Evolutionary conservation across 768 basidiomycete genomes (phyloP), one percentile per base, ranked within the genome.

Genomic region (Mycena galericulata): DNA sequence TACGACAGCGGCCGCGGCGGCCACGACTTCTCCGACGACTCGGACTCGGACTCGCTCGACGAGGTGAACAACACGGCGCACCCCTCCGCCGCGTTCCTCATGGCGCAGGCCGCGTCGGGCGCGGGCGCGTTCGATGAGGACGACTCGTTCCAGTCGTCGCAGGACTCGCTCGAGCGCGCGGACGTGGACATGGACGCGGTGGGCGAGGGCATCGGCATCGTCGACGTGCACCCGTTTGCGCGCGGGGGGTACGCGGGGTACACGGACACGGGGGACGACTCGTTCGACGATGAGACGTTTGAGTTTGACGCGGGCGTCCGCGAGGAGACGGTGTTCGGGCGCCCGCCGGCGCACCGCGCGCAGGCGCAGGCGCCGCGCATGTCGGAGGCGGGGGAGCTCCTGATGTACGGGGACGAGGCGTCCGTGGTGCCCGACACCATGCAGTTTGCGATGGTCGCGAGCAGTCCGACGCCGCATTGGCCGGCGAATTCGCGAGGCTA

Each of bases 321-420:
- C 55, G 89, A 90, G 73, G 90, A 93, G 77, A 92, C 92, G 15
- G 78, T 93, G 60, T 93, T 94, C 78, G 92, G 92, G 18, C 86
- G 88, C 14, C 85, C 86, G 11, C 89, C 89, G 43, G 86, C 82
- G 38, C 85, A 86, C 67, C 80, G 88, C 51, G 75, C 78, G 65
- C 75, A 75, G 40, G 75, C 60, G 24, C n/a, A n/a, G n/a, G n/a
- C n/a, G n/a, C n/a, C n/a, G n/a, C 70, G 70, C 29, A 15, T 72
- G 65, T 94, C 92, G 9, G 92, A 89, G 8, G 90, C 87, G 0
- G 92, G 92, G 4, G 91, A 72, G 40, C 49, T 91, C 17, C 90
- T 92, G 72, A 93, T 83, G 66, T 92, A 86, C 8, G 88, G 86
- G 0, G 88, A 89, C 18, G 87, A 88, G 24, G 85, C 88, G 79